Base-by-base conservation (phyloP, 2,329 filamentous ascomycete genomes). In the Pseudogymnoascus sp. region DNA sequence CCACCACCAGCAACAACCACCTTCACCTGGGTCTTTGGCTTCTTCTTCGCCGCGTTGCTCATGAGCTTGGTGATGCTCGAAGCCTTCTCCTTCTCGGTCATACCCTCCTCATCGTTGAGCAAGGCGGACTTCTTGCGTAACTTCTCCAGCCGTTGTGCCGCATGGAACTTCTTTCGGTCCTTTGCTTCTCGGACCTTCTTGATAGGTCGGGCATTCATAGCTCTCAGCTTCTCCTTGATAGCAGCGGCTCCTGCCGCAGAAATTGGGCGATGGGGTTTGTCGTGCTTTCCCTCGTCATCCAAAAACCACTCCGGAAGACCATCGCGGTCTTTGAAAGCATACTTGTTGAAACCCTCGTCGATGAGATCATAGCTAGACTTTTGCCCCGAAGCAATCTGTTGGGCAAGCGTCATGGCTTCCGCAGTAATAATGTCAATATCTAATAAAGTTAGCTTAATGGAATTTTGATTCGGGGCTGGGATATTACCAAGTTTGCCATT, bases 341-440 rank as follows among this genome's bases (percentile, higher is more conserved):
- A 90, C 75, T 91, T 95, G 80, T 96, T 97, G 83, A 95, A 99
- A 41, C 87, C 88, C 66, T 98, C 93, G 72, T 99, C 96, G 53
- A 93, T 79, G 4, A 96, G 79, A 69, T 97, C 91, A 62, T 89
- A 77, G 53, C 85, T 89, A 0, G 88, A 89, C 75, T 89, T 93
- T 73, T 93, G 84, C 50, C 93, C 93, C 0, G 89, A 91, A 3
- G 93, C 95, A 64, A 99, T 87, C 72, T 91, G 85, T 68, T 98
- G 95, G 0, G 95, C 96, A 14, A 99, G 83, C 0, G 93, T 96
- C 95, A 99, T 99, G 67, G 96, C 95, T 80, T 99, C 95, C 4
- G 92, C 95, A n/a, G 95, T 99, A 72, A 98, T 96, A 71, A 99
- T 98, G 74, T 98, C 92, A 76, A 99, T 96, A 73, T 97, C 93